These are phyloP conservation scores for Boletus fagicola DNA, from an alignment of 768 basidiomycete species.

Conservation along the genomic window DNA sequence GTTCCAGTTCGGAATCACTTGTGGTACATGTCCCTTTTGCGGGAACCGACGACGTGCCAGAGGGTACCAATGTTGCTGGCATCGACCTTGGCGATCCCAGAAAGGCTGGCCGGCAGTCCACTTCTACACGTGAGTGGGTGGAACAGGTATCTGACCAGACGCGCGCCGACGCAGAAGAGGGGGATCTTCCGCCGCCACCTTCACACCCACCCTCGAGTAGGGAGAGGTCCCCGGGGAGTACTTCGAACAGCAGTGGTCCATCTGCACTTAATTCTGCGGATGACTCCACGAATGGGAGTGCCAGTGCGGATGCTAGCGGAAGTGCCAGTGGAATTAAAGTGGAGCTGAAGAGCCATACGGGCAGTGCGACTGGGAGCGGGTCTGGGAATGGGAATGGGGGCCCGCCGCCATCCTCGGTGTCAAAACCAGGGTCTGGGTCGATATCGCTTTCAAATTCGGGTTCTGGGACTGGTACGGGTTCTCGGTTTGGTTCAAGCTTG, in stretches of 20 bases:
- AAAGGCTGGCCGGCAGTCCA: constrained; percentile 22
- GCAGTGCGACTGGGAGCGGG: constrained; percentile 15
- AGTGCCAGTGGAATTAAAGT: constrained; percentile 10
- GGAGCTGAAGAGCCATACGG: constrained; percentile 9
- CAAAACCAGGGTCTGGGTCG: constrained; percentile 21
- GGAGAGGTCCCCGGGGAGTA: constrained; percentile 24
- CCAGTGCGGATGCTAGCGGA: constrained; percentile 5
- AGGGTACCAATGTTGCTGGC: constrained; percentile 15
- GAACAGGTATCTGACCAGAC: constrained; percentile 40
- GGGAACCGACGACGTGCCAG: constrained; percentile 11
- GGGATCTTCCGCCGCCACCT: constrained; percentile 1
- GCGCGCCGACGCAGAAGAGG: constrained; percentile 7
- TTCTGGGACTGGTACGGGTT: constrained; percentile 24
- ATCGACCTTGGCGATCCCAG: constrained; percentile 21
- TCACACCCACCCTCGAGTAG: constrained; percentile 12
- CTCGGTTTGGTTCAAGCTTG: constrained; percentile 25
- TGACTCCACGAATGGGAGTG: constrained; percentile 21
- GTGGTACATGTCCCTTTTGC: constrained; percentile 32
- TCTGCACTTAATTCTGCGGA: constrained; percentile 27
- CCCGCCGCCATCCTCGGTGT: constrained; percentile 16
- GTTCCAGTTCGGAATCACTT: constrained; percentile 24
- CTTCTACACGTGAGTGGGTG: constrained; percentile 46
- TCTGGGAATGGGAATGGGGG: constrained; percentile 8
- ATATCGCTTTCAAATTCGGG: constrained; percentile 26
- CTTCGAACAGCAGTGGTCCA: constrained; percentile 27